These are phyloP conservation scores for Elaeagnus macrophylla DNA, from an alignment of 306 rosid genomes.

Conservation along the genomic window DNA sequence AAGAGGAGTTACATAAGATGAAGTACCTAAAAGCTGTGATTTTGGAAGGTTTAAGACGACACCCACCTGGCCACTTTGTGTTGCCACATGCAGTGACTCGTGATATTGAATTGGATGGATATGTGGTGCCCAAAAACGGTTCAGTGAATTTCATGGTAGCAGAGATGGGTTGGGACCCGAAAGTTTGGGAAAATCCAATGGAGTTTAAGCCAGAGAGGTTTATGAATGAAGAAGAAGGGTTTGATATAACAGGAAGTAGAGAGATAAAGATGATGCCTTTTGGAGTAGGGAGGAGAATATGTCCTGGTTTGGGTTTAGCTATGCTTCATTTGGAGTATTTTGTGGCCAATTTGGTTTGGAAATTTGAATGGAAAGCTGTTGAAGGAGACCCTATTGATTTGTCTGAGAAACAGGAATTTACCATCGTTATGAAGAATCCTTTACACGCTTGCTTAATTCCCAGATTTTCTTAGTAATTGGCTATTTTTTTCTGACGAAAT, in stretches of 20 bases:
- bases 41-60: slow-evolving; percentile 25
- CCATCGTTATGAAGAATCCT: slow-evolving; percentile 29
- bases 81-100: slow-evolving; percentile 15
- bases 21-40: slow-evolving; percentile 22
- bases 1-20: slow-evolving; percentile 21
- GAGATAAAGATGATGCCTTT: slow-evolving; percentile 31
- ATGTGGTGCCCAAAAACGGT: slow-evolving; percentile 16
- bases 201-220: slow-evolving; percentile 27
- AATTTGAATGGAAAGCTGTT: slow-evolving; percentile 14
- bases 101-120: slow-evolving; percentile 16
- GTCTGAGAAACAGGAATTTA: slow-evolving; percentile 23
- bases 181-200: slow-evolving; percentile 29
- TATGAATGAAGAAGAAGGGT: background rate
- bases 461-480: background rate
- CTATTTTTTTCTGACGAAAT: too few species aligned
- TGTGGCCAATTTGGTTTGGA: slow-evolving; percentile 31
- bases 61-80: slow-evolving; percentile 27
- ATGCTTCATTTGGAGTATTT: slow-evolving; percentile 28
- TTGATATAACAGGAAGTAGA: slow-evolving; percentile 15
- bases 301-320: slow-evolving; percentile 16
- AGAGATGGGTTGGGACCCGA: slow-evolving; percentile 25
- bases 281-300: slow-evolving; percentile 25
- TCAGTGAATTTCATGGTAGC: slow-evolving; percentile 24
- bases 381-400: slow-evolving; percentile 12
- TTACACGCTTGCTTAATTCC: slow-evolving; percentile 13